phyloP scores from a whole-genome alignment of 768 basidiomycete genomes.

The Clitopilus passeckerianus region DNA sequence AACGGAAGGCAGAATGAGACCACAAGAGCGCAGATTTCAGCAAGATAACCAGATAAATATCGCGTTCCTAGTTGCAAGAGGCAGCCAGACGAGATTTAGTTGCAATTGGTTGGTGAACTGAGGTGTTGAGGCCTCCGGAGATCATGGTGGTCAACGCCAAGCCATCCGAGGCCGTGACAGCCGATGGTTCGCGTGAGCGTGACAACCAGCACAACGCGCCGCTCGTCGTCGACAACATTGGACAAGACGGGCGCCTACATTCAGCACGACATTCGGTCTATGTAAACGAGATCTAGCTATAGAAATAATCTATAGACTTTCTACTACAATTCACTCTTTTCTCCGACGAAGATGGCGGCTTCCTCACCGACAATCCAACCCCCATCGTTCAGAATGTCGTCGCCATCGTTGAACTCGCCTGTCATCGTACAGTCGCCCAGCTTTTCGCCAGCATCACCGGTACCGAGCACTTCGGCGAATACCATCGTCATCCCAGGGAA shows the following conservation, averaged over 20 bases:
- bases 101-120: background rate
- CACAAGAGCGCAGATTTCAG: too few species aligned
- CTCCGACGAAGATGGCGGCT: background rate
- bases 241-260: background rate
- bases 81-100: background rate
- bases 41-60: background rate
- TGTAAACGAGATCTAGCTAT: background rate
- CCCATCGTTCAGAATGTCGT: background rate
- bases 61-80: background rate
- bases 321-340: background rate
- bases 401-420: background rate
- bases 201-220: background rate
- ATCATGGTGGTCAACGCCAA: background rate
- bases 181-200: background rate
- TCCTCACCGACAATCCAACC: background rate
- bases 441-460: conserved; percentile 40
- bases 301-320: background rate
- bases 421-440: background rate
- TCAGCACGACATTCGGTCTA: background rate
- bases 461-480: conserved; percentile 74
- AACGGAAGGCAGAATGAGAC: too few species aligned
- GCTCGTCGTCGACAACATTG: background rate
- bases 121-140: background rate
- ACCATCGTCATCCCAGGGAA: conserved; percentile 77
- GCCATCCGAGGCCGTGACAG: background rate